Evolutionary conservation across 495 filamentous ascomycete species (phyloP).

Genomic region (Penicillium canescens): DNA sequence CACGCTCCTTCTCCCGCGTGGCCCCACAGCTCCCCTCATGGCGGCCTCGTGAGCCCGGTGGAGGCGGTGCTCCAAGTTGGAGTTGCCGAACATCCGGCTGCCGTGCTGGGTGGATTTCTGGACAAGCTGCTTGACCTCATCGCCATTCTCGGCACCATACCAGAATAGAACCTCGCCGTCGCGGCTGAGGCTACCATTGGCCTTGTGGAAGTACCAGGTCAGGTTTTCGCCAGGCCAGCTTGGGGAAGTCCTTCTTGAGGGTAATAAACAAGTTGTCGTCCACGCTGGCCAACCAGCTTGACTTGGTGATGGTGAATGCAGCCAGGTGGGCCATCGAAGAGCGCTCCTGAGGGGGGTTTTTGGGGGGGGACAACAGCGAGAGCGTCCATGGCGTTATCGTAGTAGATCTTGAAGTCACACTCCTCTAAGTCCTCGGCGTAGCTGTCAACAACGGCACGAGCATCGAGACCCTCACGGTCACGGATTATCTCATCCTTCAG

Average conservation of each 20-base stretch:
- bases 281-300: constrained; percentile 92
- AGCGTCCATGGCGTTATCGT: constrained; percentile 94
- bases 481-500: constrained; percentile 82
- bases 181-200: constrained; percentile 83
- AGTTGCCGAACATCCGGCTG: constrained; percentile 84
- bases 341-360: constrained; percentile 52
- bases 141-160: constrained; percentile 86
- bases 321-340: constrained; percentile 71
- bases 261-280: constrained; percentile 96
- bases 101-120: constrained; percentile 83
- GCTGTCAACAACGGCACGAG: constrained; percentile 78
- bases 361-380: constrained; percentile 88
- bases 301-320: constrained; percentile 92
- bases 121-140: constrained; percentile 85
- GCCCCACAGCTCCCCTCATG: too few relatives aligned
- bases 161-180: constrained; percentile 94
- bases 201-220: constrained; percentile 98
- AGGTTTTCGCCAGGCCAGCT: constrained; percentile 95
- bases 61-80: constrained; percentile 83
- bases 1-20: too few relatives aligned
- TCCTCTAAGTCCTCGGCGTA: constrained; percentile 77
- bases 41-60: too few relatives aligned
- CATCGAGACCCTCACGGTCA: constrained; percentile 83
- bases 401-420: constrained; percentile 88
- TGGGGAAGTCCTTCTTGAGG: constrained; percentile 89